These are phyloP conservation scores for Macrophomina phaseolina DNA, from an alignment of 2,329 filamentous ascomycete genomes.

Conservation along the genomic window DNA sequence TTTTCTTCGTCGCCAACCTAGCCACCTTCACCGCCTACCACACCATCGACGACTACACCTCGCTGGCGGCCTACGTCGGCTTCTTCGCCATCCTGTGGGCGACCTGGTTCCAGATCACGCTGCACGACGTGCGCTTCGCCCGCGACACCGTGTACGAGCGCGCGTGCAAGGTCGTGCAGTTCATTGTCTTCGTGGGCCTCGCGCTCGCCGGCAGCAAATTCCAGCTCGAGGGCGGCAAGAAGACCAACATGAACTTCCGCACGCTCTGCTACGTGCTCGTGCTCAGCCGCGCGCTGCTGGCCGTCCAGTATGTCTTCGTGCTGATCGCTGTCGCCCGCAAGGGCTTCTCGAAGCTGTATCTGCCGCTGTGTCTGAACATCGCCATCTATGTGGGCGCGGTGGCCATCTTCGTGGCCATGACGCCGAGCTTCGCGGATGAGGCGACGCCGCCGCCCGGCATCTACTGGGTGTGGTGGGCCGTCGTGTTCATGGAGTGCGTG, in stretches of 20 bases:
- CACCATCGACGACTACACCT: slow-evolving; percentile 42
- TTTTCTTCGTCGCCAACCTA: slow-evolving; percentile 45
- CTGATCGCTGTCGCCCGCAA: slow-evolving; percentile 38
- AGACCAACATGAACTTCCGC: slow-evolving; percentile 38
- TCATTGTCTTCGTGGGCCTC: slow-evolving; percentile 45
- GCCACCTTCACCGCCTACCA: slow-evolving; percentile 48
- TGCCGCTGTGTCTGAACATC: slow-evolving; percentile 41
- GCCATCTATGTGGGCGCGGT: slow-evolving; percentile 37
- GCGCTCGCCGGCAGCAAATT: slow-evolving; percentile 45
- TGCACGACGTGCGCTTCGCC: slow-evolving; percentile 49
- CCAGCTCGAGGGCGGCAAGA: slow-evolving; percentile 34
- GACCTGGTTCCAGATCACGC: slow-evolving; percentile 46
- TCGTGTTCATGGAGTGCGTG: slow-evolving; percentile 60
- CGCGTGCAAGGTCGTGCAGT: slow-evolving; percentile 44
- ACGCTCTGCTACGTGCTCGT: slow-evolving; percentile 44
- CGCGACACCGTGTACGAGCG: slow-evolving; percentile 47
- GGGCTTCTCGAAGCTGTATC: slow-evolving; percentile 40
- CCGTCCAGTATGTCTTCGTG: slow-evolving; percentile 42
- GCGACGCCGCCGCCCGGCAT: slow-evolving; percentile 32
- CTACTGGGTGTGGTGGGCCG: slow-evolving; percentile 45
- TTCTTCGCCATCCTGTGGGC: slow-evolving; percentile 48
- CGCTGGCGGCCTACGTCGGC: slow-evolving; percentile 44
- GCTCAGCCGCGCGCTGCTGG: slow-evolving; percentile 40
- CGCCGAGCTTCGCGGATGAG: slow-evolving; percentile 38
- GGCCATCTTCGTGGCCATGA: slow-evolving; percentile 42